phyloP scores from a whole-genome alignment of 176 grass and related monocot species.

The Tuctoria greenei region DNA sequence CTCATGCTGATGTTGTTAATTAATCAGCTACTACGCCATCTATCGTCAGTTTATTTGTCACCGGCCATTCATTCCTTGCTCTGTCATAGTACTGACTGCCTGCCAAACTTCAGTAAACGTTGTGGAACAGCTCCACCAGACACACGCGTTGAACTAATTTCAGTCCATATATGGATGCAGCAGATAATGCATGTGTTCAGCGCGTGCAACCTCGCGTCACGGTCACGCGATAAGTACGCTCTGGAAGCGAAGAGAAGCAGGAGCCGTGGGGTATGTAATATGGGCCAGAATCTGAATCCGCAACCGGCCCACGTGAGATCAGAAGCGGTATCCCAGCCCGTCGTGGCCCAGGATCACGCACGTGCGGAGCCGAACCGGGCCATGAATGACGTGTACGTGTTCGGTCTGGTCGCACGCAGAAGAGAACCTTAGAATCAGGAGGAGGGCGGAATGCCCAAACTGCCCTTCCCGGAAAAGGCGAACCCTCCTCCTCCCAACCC shows the following conservation, averaged over 20 bases:
- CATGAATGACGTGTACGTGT: too few species aligned
- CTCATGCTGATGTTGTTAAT: neutral
- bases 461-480: neutral
- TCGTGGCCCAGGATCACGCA: neutral
- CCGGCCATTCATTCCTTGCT: too few species aligned
- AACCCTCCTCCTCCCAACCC: neutral
- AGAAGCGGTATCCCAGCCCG: neutral
- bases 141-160: too few species aligned
- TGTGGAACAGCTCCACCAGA: too few species aligned
- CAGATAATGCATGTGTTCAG: neutral
- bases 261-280: too few species aligned
- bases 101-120: too few species aligned
- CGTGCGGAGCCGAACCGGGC: neutral
- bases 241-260: too few species aligned
- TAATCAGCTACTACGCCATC: neutral
- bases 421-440: neutral
- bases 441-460: constrained; percentile 3
- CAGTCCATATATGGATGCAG: too few species aligned
- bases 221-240: neutral
- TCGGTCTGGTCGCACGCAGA: neutral
- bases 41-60: neutral
- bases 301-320: neutral
- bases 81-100: too few species aligned
- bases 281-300: too few species aligned
- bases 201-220: neutral